These are phyloP conservation scores for Saturnispora zaruensis DNA, from an alignment of 805 yeast species.

Conservation along the genomic window DNA sequence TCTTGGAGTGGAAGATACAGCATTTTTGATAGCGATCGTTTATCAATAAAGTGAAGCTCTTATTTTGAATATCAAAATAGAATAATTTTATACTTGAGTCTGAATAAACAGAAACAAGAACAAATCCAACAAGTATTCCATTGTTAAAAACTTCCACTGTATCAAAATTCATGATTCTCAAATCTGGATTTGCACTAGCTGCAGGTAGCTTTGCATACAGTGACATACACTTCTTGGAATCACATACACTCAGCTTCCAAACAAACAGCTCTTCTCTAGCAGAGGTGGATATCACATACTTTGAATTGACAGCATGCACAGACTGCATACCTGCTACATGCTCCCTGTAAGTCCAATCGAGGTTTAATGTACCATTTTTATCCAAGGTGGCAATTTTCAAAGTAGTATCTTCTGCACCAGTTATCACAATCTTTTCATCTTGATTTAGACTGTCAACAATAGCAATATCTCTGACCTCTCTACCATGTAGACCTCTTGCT, in stretches of 20 bases:
- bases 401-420: slow-evolving; percentile 88
- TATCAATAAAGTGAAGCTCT: slow-evolving; percentile 36
- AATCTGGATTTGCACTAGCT: slow-evolving; percentile 56
- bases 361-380: slow-evolving; percentile 35
- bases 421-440: slow-evolving; percentile 39
- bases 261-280: slow-evolving; percentile 83
- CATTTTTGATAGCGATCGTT: slow-evolving; percentile 57
- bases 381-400: slow-evolving; percentile 45
- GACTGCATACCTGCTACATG: slow-evolving; percentile 89
- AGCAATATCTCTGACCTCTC: slow-evolving; percentile 76
- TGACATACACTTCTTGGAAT: slow-evolving; percentile 30
- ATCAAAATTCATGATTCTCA: slow-evolving; percentile 84
- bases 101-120: slow-evolving; percentile 69
- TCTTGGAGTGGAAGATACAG: slow-evolving; percentile 60
- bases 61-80: slow-evolving; percentile 35
- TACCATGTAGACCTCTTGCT: slow-evolving; percentile 73
- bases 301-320: slow-evolving; percentile 50
- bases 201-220: slow-evolving; percentile 50
- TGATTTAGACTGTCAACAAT: slow-evolving; percentile 31
- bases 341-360: slow-evolving; percentile 56
- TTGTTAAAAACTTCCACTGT: slow-evolving; percentile 30
- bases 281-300: slow-evolving; percentile 46
- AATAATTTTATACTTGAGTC: slow-evolving; percentile 71
- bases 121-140: slow-evolving; percentile 33
- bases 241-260: slow-evolving; percentile 47